Conservation (phyloP, 495 filamentous ascomycete species). For the Hypoxylon rickii region DNA sequence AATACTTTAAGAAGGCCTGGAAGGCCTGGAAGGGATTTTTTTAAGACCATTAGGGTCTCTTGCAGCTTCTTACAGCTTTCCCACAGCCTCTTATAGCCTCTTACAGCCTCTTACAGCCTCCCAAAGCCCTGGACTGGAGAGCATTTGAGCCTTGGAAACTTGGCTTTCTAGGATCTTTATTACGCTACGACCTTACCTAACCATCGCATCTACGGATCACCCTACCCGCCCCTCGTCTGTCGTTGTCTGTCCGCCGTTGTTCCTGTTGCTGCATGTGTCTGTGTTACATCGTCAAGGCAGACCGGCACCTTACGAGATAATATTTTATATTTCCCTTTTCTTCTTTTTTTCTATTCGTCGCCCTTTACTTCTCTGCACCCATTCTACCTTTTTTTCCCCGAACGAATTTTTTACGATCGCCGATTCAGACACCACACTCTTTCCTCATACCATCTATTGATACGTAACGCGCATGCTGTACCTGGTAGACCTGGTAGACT, state of each 20-base stretch:
- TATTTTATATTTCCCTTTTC: background rate
- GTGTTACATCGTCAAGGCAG: constrained; percentile 33
- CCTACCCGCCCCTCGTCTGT: constrained; percentile 19
- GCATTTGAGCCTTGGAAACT: too few species aligned
- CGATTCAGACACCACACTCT: constrained; percentile 21
- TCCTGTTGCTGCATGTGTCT: constrained; percentile 28
- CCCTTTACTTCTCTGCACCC: constrained; percentile 22
- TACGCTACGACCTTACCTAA: constrained; percentile 19
- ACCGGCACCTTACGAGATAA: constrained; percentile 8
- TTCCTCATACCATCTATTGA: background rate
- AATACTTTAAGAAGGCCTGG: too few species aligned
- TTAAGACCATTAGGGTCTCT: too few species aligned
- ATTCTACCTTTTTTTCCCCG: constrained; percentile 17
- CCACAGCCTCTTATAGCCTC: too few species aligned
- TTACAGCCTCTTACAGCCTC: too few species aligned
- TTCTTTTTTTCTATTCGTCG: constrained; percentile 20
- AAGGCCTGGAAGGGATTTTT: too few species aligned
- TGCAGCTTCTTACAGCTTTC: too few species aligned
- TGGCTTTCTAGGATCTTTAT: too few species aligned
- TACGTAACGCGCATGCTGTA: background rate
- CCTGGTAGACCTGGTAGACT: too few species aligned
- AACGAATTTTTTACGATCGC: constrained; percentile 28
- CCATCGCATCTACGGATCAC: constrained; percentile 28
- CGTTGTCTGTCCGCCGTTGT: background rate
- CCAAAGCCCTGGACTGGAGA: too few species aligned